Conservation (phyloP, 768 basidiomycete species). For the Pilatotrama ljubarskyi region DNA sequence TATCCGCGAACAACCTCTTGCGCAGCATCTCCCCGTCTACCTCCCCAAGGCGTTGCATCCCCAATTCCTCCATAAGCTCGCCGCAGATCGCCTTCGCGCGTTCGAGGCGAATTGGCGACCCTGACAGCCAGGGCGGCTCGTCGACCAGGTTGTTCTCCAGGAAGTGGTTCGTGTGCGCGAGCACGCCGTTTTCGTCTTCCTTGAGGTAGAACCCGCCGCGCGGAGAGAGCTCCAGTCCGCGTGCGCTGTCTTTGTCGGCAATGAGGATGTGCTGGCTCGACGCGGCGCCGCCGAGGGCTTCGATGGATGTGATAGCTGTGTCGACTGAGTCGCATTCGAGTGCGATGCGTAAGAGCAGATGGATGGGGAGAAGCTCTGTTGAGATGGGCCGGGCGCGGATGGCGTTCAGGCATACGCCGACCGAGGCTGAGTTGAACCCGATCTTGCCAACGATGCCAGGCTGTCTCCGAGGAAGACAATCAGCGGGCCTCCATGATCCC, state of each 20-base stretch:
- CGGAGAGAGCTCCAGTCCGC: constrained; percentile 36
- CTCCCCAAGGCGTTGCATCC: constrained; percentile 11
- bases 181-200: constrained; percentile 29
- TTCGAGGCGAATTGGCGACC: constrained; percentile 33
- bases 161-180: constrained; percentile 41
- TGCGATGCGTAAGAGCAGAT: constrained; percentile 34
- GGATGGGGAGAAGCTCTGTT: constrained; percentile 34
- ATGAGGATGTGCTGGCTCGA: constrained; percentile 39
- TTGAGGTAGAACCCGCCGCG: constrained; percentile 28
- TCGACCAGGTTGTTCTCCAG: constrained; percentile 33
- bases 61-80: constrained; percentile 22
- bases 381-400: constrained; percentile 36
- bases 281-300: constrained; percentile 34
- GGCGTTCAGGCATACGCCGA: constrained; percentile 40
- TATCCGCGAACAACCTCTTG: constrained; percentile 34
- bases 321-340: constrained; percentile 33
- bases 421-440: constrained; percentile 37
- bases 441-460: constrained; percentile 41
- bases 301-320: constrained; percentile 30
- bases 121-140: constrained; percentile 35
- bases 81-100: constrained; percentile 29
- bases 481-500: too few species aligned
- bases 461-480: too few species aligned
- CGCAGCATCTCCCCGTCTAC: constrained; percentile 28
- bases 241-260: constrained; percentile 31